phyloP scores from a whole-genome alignment of 2,329 filamentous ascomycete species.

The Xylariaceae sp. region DNA sequence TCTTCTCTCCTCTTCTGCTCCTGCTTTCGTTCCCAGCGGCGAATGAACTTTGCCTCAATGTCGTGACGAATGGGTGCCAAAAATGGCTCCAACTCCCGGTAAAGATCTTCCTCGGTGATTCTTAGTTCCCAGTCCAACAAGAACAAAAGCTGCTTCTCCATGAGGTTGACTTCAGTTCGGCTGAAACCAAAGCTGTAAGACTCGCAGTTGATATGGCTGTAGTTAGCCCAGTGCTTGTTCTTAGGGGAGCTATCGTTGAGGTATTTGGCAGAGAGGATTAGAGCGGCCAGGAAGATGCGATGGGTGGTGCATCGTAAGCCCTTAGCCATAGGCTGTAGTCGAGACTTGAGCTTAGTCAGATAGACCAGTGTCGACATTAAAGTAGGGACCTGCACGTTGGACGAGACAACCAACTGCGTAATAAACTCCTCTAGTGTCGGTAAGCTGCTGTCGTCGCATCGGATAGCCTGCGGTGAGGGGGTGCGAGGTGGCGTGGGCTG shows the following conservation, averaged over 20 bases:
- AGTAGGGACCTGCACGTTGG: constrained; percentile 94
- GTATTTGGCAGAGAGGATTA: constrained; percentile 90
- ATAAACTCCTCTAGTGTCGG: constrained; percentile 90
- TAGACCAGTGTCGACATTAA: constrained; percentile 97
- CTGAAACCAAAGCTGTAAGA: constrained; percentile 78
- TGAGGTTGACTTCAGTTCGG: constrained; percentile 93
- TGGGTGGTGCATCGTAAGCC: constrained; percentile 95
- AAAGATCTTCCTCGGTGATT: constrained; percentile 80
- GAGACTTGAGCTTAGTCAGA: constrained; percentile 75
- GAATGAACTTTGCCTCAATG: constrained; percentile 47
- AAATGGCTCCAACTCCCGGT: constrained; percentile 82
- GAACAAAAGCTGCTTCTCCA: constrained; percentile 98
- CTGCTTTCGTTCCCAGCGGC: constrained; percentile 44
- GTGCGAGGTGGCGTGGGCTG: constrained; percentile 49
- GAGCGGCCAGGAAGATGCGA: constrained; percentile 88
- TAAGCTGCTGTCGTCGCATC: constrained; percentile 51
- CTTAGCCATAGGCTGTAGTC: constrained; percentile 89
- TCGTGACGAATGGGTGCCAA: constrained; percentile 74
- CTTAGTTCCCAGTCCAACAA: constrained; percentile 91
- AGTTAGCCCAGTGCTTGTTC: constrained; percentile 99
- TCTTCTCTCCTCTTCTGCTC: constrained; percentile 42
- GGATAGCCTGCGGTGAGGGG: constrained; percentile 42
- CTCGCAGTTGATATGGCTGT: constrained; percentile 71
- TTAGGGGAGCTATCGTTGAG: constrained; percentile 97
- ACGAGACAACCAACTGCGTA: constrained; percentile 81